phyloP scores from a whole-genome alignment of 768 basidiomycete genomes.

The Dacryopinax primogenitus region DNA sequence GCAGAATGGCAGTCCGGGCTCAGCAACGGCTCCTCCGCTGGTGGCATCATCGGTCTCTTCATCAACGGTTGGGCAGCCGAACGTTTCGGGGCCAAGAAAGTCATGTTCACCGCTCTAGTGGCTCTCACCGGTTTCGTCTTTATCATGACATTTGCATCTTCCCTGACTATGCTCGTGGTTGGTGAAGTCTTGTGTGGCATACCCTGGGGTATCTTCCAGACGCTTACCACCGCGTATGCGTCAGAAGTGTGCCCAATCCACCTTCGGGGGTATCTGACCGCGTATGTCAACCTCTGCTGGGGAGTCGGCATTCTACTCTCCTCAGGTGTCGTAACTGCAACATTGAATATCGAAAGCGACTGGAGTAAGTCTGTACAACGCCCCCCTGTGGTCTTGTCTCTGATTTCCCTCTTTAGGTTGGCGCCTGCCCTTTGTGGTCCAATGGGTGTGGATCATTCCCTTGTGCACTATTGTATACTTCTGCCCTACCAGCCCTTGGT shows the following conservation, averaged over 20 bases:
- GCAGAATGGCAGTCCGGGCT: conserved; percentile 31
- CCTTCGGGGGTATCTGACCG: conserved; percentile 23
- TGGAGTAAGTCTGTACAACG: conserved; percentile 17
- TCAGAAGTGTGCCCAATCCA: conserved; percentile 26
- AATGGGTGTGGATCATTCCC: conserved; percentile 28
- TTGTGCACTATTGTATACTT: conserved; percentile 23
- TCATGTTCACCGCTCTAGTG: conserved; percentile 23
- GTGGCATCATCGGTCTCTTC: conserved; percentile 25
- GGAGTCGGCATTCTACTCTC: conserved; percentile 21
- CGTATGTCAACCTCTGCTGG: conserved; percentile 30
- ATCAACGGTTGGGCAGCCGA: conserved; percentile 28
- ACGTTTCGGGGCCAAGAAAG: conserved; percentile 27
- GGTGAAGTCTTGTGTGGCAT: conserved; percentile 25
- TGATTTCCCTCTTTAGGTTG: conserved; percentile 9
- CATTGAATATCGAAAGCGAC: conserved; percentile 16
- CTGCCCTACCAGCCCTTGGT: conserved; percentile 23
- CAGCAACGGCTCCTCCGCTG: conserved; percentile 27
- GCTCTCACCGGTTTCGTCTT: conserved; percentile 19
- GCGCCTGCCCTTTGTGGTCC: conserved; percentile 20
- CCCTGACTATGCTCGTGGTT: conserved; percentile 18
- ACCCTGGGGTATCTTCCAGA: conserved; percentile 27
- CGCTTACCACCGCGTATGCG: conserved; percentile 26
- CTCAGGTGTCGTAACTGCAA: conserved; percentile 21
- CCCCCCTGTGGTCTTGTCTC: no score
- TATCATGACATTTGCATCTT: conserved; percentile 21